Evolutionary conservation across 1,284 basidiomycete species (phyloP), one percentile per base, ranked within the genome.

Genomic region (Trametes pubescens): DNA sequence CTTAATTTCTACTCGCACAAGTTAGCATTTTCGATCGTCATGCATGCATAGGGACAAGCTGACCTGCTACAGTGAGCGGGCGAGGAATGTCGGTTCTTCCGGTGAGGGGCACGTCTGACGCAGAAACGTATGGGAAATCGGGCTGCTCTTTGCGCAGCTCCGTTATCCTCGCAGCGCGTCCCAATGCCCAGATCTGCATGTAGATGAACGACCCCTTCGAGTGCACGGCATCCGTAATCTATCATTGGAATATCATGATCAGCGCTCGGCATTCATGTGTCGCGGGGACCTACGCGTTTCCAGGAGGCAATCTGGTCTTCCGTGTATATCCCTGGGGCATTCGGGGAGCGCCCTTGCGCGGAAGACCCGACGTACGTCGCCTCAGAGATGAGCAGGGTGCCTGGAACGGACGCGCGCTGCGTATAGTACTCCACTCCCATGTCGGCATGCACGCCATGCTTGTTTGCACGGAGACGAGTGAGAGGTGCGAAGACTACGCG

Each of bases 301-400:
- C 84, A 86, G 0, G 74, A 80, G 0, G 65, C 67, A 38, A 83
- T 75, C 69, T 86, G 84, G 34, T 77, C 79, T 0, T 75, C 67
- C 40, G 57, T 80, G 75, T 76, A 85, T 34, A 84, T 79, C 13
- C 79, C 79, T 0, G 83, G 84, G 0, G 76, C 74, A 58, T 81
- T 65, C 1, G 65, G 49, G 3, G 32, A 35, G 24, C 71, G 70
- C 5, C 81, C 81, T 13, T 77, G 79, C 0, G 79, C 81, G 37
- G 76, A 70, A 6, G 74, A 63, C 21, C 76, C 74, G 49, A 86
- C 79, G 59, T 80, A 72, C 0, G 80, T 82, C 0, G 75, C 83
- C 70, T 86, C 85, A 1, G 81, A 75, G 56, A 86, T 81, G 22
- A 86, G 70, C 1, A 86, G 71, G 0, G 82, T 80, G 0, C 84